Base-by-base conservation (phyloP, 1,284 basidiomycete genomes). In the Coniferiporia sulphurascens region DNA sequence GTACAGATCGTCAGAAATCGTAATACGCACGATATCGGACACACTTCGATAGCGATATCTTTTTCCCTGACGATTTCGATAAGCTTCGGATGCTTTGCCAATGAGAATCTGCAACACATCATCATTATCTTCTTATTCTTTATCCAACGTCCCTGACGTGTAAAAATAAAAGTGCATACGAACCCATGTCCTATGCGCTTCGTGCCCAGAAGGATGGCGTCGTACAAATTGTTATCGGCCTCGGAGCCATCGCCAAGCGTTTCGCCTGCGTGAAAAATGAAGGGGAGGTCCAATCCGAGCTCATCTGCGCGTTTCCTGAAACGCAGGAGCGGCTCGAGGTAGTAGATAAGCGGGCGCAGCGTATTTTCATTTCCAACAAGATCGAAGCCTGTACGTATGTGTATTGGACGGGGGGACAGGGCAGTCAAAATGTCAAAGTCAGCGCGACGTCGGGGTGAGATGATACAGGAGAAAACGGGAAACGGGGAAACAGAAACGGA, bases 111-210 rank as follows among this genome's bases (percentile, higher is more conserved):
- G 59, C 19, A 15, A 32, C 35, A 51, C 4, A 13, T 55, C 6
- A 36, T 15, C 10, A 13, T 12, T 1, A 41, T 34, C n/a, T 3
- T 6, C n/a, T 34, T 1, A 51, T 27, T 50, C 15, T 7, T 38
- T 7, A 38, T 13, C 36, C 15, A 12, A 10, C 12, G 38, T 10
- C 15, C 15, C 38, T 41, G 15, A 15, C 13, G 49, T n/a, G 12
- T 46, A n/a, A 46, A 49, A 34, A n/a, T 27, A 21, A 48, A 27
- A 5, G 27, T 5, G 66, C 72, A 58, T 59, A 52, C 57, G 27
- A 6, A 87, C 85, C 85, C 89, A 71, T 92, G 89, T 0, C 89
- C 89, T 58, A 91, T 91, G 13, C 89, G 80, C 66, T 85, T 89
- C 3, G 89, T 88, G 21, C 85, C 89, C 15, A 91, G 74, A 35